phyloP scores from a whole-genome alignment of 441 rosid genomes.

The Populus hybrid region DNA sequence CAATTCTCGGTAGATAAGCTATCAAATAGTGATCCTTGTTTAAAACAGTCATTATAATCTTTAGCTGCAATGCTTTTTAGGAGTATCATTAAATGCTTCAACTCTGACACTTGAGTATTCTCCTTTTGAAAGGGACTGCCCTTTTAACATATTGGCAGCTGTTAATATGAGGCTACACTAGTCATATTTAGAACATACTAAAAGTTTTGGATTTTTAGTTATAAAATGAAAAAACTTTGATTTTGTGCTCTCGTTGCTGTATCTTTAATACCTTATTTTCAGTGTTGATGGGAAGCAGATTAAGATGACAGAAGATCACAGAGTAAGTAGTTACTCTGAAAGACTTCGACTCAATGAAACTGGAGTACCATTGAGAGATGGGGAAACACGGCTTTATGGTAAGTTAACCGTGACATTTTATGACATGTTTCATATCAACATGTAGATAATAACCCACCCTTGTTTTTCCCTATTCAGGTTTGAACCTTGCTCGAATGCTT shows the following conservation, averaged over 20 bases:
- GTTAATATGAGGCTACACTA: not conserved
- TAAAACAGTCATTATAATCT: not conserved
- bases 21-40: not conserved
- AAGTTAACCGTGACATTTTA: conserved; percentile 8
- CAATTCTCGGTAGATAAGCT: not conserved
- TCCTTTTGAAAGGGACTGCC: not conserved
- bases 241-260: not conserved
- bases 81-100: not conserved
- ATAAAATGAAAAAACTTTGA: not conserved
- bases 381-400: conserved; percentile 83
- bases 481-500: conserved; percentile 95
- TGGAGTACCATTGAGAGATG: conserved; percentile 82
- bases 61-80: not conserved
- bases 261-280: conserved; percentile 21
- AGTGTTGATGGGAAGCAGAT: conserved; percentile 72
- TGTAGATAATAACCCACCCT: not conserved
- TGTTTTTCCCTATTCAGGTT: conserved; percentile 42
- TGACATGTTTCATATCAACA: conserved; percentile 1
- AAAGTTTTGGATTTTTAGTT: not conserved
- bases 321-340: conserved; percentile 67
- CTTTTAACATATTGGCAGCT: not conserved
- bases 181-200: not conserved
- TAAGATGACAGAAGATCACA: conserved; percentile 93
- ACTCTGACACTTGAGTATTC: not conserved
- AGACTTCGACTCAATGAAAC: conserved; percentile 57